These are phyloP conservation scores for Aspergillus ruber DNA, from an alignment of 2,329 filamentous ascomycete species.

Conservation along the genomic window DNA sequence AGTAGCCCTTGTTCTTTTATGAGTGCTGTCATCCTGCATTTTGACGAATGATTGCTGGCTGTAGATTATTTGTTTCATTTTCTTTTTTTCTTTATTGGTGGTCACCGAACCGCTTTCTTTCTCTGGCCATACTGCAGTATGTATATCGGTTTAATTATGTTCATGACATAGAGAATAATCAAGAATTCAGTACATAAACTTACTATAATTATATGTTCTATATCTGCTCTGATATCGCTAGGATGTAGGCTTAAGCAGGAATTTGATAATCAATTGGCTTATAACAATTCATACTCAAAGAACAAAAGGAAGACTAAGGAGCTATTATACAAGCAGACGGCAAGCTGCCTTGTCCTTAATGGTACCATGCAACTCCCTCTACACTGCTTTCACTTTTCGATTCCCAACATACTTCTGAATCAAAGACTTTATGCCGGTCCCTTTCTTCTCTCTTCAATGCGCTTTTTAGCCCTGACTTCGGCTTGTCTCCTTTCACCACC, in stretches of 20 bases:
- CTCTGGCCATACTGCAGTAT: neutral
- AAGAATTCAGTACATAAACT: neutral
- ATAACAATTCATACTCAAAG: neutral
- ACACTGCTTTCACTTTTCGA: neutral
- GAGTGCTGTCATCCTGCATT: neutral
- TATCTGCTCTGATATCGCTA: no score
- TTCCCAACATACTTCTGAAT: neutral
- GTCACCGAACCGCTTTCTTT: neutral
- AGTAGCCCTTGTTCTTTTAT: no score
- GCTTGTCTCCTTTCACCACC: constrained; percentile 87
- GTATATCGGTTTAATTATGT: constrained; percentile 3
- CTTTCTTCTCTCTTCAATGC: constrained; percentile 71
- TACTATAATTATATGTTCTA: no score
- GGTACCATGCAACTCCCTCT: neutral
- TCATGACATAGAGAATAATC: constrained; percentile 1
- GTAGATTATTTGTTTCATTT: constrained; percentile 14
- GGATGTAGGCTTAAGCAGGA: no score
- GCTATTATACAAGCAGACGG: neutral
- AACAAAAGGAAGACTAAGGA: neutral
- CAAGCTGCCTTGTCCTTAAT: neutral
- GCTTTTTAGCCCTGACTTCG: constrained; percentile 80
- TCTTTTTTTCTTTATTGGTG: neutral
- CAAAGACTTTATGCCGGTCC: constrained; percentile 14
- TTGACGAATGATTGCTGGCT: constrained; percentile 10
- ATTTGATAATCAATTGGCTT: no score